A percentile compares a stretch with the other conserved stretches of the same genome.
Conservation (phyloP, 805 yeast genomes). For the Tetrapisispora arboricola region DNA sequence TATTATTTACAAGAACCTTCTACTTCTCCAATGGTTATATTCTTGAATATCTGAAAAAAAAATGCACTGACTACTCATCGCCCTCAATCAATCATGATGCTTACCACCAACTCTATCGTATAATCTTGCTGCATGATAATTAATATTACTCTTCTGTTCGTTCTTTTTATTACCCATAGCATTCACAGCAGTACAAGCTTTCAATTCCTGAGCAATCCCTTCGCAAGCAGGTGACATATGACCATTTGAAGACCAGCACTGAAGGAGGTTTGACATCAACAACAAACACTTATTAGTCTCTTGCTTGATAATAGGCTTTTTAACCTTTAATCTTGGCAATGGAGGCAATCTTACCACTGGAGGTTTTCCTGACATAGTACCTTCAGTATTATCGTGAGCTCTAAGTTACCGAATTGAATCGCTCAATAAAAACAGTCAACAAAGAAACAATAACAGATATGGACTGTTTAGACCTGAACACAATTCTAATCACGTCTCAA, state of each 20-base stretch:
- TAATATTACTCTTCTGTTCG: slow-evolving; percentile 34
- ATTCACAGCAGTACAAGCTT: slow-evolving; percentile 52
- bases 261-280: slow-evolving; percentile 71
- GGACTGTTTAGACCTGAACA: too few species aligned
- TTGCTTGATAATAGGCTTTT: slow-evolving; percentile 46
- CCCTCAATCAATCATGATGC: slow-evolving; percentile 25
- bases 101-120: slow-evolving; percentile 41
- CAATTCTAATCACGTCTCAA: too few species aligned
- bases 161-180: slow-evolving; percentile 17
- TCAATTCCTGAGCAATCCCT: slow-evolving; percentile 56
- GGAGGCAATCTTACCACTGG: slow-evolving; percentile 51
- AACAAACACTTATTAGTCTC: slow-evolving; percentile 68
- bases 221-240: slow-evolving; percentile 66
- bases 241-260: slow-evolving; percentile 95
- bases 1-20: slow-evolving; percentile 2
- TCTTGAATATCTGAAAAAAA: too few species aligned
- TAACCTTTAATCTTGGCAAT: slow-evolving; percentile 61
- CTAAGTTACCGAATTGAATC: neutral
- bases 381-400: neutral
- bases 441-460: too few species aligned
- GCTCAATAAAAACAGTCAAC: too few species aligned
- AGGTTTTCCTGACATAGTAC: slow-evolving; percentile 28
- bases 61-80: too few species aligned
- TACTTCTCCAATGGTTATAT: too few species aligned
- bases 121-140: slow-evolving; percentile 44